Conservation (phyloP, 495 filamentous ascomycete genomes). For the Penicillium daleae region DNA sequence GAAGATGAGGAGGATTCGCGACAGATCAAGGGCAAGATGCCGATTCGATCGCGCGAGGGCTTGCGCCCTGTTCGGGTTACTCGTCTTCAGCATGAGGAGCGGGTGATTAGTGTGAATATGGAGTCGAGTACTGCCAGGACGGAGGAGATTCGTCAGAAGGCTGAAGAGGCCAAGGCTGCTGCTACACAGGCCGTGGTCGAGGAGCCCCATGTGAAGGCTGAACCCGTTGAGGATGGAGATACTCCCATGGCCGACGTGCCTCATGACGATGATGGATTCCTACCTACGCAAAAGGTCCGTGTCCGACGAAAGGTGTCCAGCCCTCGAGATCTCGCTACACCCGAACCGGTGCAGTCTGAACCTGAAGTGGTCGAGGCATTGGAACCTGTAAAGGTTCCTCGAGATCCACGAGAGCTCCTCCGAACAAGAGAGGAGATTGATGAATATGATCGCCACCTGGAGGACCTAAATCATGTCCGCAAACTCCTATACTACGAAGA, state of each 20-base stretch:
- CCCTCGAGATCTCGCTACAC: constrained; percentile 18
- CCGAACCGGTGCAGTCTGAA: constrained; percentile 8
- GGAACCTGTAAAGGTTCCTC: constrained; percentile 6
- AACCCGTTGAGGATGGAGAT: constrained; percentile 51
- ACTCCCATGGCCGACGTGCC: constrained; percentile 41
- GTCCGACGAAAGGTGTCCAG: constrained; percentile 41
- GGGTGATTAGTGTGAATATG: constrained; percentile 53
- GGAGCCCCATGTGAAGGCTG: constrained; percentile 44
- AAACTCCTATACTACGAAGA: constrained; percentile 39
- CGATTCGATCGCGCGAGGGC: constrained; percentile 34
- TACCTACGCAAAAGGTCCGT: constrained; percentile 45
- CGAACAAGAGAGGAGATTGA: constrained; percentile 53
- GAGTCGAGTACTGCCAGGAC: constrained; percentile 54
- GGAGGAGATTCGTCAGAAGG: constrained; percentile 45
- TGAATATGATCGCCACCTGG: constrained; percentile 48
- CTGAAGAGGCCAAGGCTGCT: constrained; percentile 35
- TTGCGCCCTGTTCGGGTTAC: constrained; percentile 54
- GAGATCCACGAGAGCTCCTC: constrained; percentile 42
- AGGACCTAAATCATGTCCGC: constrained; percentile 44
- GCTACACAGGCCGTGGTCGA: constrained; percentile 21
- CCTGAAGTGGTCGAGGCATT: constrained; percentile 6
- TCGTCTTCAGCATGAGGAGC: constrained; percentile 56
- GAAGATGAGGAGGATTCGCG: constrained; percentile 28
- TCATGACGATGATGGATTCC: constrained; percentile 43
- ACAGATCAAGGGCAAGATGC: constrained; percentile 44